These are phyloP conservation scores for Phytophthora constricta DNA, from an alignment of 352 stramenopile genomes.

Conservation along the genomic window DNA sequence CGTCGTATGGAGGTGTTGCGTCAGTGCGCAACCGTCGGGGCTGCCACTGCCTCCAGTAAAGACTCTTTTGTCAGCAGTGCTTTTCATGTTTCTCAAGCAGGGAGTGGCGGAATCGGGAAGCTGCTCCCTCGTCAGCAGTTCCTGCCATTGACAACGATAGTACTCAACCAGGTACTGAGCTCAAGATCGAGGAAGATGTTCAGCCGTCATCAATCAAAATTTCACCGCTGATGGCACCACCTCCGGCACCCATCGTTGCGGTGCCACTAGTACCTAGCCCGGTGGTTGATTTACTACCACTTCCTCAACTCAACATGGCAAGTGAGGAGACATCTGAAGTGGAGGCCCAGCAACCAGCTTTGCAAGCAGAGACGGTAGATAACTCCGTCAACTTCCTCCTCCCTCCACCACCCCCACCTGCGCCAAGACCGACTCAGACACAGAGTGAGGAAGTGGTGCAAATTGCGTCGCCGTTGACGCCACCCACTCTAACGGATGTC, in stretches of 20 bases:
- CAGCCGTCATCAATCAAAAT: not conserved
- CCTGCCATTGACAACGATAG: not conserved
- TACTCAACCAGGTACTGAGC: not conserved
- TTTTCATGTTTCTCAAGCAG: slow-evolving; percentile 42
- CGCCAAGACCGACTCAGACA: slow-evolving; percentile 7
- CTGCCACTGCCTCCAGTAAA: slow-evolving; percentile 33
- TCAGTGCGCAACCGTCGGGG: slow-evolving; percentile 73
- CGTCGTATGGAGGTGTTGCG: slow-evolving; percentile 65
- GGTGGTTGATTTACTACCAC: no score
- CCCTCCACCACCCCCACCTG: slow-evolving; percentile 22
- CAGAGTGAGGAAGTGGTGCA: not conserved
- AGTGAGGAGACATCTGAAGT: no score
- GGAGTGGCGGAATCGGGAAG: slow-evolving; percentile 16
- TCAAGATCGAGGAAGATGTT: not conserved
- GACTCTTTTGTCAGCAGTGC: slow-evolving; percentile 60
- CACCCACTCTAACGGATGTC: slow-evolving; percentile 47
- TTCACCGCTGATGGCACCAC: not conserved
- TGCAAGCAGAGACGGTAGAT: not conserved
- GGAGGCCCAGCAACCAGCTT: no score
- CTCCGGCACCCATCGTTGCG: not conserved
- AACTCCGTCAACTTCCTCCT: slow-evolving; percentile 4
- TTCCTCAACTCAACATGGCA: no score
- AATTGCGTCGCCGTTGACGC: not conserved
- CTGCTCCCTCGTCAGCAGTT: not conserved
- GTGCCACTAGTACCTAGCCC: not conserved